Evolutionary conservation across 257 asterid genomes (phyloP).

Genomic region (Petunia secreta): DNA sequence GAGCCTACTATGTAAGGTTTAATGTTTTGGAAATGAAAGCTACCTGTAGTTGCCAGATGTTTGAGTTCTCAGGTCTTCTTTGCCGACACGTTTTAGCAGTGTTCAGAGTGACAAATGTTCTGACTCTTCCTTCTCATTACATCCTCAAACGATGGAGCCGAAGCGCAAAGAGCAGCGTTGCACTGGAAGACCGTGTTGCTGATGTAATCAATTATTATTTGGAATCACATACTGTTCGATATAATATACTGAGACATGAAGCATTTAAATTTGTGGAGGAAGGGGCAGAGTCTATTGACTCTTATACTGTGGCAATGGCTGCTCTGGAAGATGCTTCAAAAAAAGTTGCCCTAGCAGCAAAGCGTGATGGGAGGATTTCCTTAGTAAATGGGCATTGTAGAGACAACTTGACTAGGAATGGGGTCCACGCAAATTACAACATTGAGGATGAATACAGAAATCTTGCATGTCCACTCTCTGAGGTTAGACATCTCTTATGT

Average conservation of each 20-base stretch:
- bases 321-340: slow-evolving; percentile 79
- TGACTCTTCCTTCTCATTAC: slow-evolving; percentile 87
- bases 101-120: slow-evolving; percentile 88
- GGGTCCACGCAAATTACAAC: slow-evolving; percentile 35
- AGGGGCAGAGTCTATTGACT: slow-evolving; percentile 72
- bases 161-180: slow-evolving; percentile 82
- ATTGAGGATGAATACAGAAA: slow-evolving; percentile 52
- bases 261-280: slow-evolving; percentile 85
- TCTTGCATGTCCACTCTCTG: slow-evolving; percentile 60
- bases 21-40: slow-evolving; percentile 93
- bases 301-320: slow-evolving; percentile 65
- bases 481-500: slow-evolving; percentile 54
- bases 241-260: slow-evolving; percentile 80
- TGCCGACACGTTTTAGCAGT: slow-evolving; percentile 93
- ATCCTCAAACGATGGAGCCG: slow-evolving; percentile 89
- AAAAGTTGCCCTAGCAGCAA: slow-evolving; percentile 57
- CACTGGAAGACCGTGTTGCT: slow-evolving; percentile 61
- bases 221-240: slow-evolving; percentile 96
- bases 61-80: slow-evolving; percentile 93
- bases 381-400: slow-evolving; percentile 48
- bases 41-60: slow-evolving; percentile 91
- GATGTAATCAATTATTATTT: slow-evolving; percentile 68
- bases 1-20: slow-evolving; percentile 71
- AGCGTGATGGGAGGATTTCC: slow-evolving; percentile 60
- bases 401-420: slow-evolving; percentile 44